Evolutionary conservation across 345 rosid species (phyloP).

Genomic region (Boechera retrofracta): DNA sequence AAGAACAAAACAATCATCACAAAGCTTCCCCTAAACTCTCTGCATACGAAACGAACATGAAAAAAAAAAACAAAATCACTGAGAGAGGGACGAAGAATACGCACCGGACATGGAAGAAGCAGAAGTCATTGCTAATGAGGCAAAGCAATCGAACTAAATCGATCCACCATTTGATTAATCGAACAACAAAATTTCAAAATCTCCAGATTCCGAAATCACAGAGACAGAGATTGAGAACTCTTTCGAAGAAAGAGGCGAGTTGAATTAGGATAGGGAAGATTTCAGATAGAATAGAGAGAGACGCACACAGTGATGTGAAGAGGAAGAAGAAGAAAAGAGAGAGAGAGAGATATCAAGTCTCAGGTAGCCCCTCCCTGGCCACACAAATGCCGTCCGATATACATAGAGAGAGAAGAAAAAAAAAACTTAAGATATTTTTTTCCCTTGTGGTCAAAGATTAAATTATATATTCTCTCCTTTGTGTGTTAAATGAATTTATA

Average conservation of each 20-base stretch:
- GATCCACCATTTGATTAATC: constrained; percentile 48
- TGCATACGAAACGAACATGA: constrained; percentile 21
- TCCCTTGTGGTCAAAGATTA: background rate
- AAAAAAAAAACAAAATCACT: background rate
- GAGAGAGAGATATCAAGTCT: constrained; percentile 39
- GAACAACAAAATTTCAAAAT: constrained; percentile 16
- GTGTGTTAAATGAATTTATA: background rate
- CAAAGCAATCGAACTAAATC: constrained; percentile 58
- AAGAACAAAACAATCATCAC: constrained; percentile 4
- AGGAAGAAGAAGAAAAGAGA: constrained; percentile 11
- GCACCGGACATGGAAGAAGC: constrained; percentile 83
- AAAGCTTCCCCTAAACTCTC: constrained; percentile 22
- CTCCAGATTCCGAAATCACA: constrained; percentile 44
- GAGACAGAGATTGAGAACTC: constrained; percentile 6
- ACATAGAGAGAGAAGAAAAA: background rate
- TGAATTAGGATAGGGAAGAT: constrained; percentile 43
- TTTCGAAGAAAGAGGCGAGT: constrained; percentile 2
- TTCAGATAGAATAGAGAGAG: constrained; percentile 51
- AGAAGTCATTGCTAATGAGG: constrained; percentile 73
- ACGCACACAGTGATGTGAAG: constrained; percentile 34
- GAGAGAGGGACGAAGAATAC: background rate
- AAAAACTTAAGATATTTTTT: background rate
- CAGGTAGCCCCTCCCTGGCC: constrained; percentile 45
- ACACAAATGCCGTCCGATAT: constrained; percentile 46
- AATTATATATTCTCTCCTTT: background rate